A percentile compares a stretch with the other conserved stretches of the same genome.
phyloP scores from a whole-genome alignment of 345 rosid genomes.

The Populus ilicifolia region DNA sequence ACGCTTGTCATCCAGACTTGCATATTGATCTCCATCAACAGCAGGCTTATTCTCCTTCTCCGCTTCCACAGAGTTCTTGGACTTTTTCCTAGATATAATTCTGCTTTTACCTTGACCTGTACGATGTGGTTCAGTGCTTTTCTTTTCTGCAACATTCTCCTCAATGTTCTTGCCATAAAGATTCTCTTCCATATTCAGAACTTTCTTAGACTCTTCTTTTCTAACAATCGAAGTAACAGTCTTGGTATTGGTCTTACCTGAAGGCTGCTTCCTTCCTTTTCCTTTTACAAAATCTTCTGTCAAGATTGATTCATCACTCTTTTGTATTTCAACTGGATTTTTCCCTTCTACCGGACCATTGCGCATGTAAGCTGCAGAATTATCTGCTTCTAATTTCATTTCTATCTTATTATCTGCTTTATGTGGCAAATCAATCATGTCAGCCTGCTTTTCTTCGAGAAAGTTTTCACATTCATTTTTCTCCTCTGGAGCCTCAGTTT shows the following conservation, averaged over 20 bases:
- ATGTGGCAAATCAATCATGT: slow-evolving; percentile 10
- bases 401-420: slow-evolving; percentile 9
- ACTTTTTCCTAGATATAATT: slow-evolving; percentile 11
- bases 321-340: slow-evolving; percentile 18
- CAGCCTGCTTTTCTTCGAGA: slow-evolving; percentile 23
- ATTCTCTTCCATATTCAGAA: slow-evolving; percentile 11
- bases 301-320: slow-evolving; percentile 19
- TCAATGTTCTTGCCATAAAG: slow-evolving; percentile 10
- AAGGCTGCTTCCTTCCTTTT: slow-evolving; percentile 23
- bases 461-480: slow-evolving; percentile 26
- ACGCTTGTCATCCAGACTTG: slow-evolving; percentile 9
- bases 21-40: slow-evolving; percentile 21
- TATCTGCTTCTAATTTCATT: slow-evolving; percentile 16
- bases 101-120: slow-evolving; percentile 13
- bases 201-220: slow-evolving; percentile 23
- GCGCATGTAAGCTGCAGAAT: neutral
- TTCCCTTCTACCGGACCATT: slow-evolving; percentile 19
- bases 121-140: slow-evolving; percentile 11
- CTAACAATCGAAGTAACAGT: slow-evolving; percentile 16
- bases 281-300: slow-evolving; percentile 13
- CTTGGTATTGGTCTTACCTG: slow-evolving; percentile 28
- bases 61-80: slow-evolving; percentile 18
- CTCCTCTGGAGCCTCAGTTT: slow-evolving; percentile 55
- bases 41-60: slow-evolving; percentile 45
- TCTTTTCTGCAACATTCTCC: slow-evolving; percentile 21